Percentiles rank a stretch among this genome's conserved stretches.
These are phyloP conservation scores for Chrysoporthe austroafricana DNA, from an alignment of 2,329 filamentous ascomycete species.

Conservation along the genomic window DNA sequence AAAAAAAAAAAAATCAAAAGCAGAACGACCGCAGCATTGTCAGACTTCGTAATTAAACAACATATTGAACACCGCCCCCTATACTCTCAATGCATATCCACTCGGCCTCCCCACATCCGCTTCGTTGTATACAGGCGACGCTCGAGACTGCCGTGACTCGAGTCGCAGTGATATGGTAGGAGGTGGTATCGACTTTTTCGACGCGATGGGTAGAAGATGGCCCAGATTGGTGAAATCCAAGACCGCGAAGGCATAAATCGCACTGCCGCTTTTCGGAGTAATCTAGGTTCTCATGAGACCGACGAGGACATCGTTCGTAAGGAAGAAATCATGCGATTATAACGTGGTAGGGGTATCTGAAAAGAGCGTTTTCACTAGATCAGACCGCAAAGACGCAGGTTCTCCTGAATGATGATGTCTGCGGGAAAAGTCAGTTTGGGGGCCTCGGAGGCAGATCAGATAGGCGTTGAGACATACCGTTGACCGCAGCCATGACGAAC, in stretches of 20 bases:
- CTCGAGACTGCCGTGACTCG: slow-evolving; percentile 20
- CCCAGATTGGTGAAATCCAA: slow-evolving; percentile 20
- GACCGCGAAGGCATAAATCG: slow-evolving; percentile 21
- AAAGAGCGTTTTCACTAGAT: slow-evolving; percentile 59
- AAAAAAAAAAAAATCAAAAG: slow-evolving; percentile 13
- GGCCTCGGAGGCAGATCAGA: neutral
- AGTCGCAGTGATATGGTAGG: slow-evolving; percentile 25
- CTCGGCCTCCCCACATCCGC: slow-evolving; percentile 25
- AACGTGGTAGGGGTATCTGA: slow-evolving; percentile 30
- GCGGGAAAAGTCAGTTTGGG: slow-evolving; percentile 45
- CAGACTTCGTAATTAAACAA: slow-evolving; percentile 50
- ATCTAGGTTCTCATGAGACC: slow-evolving; percentile 26
- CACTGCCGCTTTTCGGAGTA: slow-evolving; percentile 19
- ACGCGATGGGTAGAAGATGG: slow-evolving; percentile 21
- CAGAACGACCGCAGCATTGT: slow-evolving; percentile 28
- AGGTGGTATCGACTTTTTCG: slow-evolving; percentile 26
- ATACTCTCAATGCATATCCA: slow-evolving; percentile 30
- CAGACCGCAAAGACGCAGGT: slow-evolving; percentile 92
- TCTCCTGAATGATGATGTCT: slow-evolving; percentile 99
- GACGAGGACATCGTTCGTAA: slow-evolving; percentile 29
- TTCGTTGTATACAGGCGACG: slow-evolving; percentile 28
- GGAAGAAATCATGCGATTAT: slow-evolving; percentile 31
- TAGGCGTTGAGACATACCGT: slow-evolving; percentile 65
- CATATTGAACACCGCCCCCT: slow-evolving; percentile 49
- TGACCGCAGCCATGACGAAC: slow-evolving; percentile 99